These are phyloP conservation scores for Ganoderma sp. DNA, from an alignment of 1,284 basidiomycete species.

Conservation along the genomic window DNA sequence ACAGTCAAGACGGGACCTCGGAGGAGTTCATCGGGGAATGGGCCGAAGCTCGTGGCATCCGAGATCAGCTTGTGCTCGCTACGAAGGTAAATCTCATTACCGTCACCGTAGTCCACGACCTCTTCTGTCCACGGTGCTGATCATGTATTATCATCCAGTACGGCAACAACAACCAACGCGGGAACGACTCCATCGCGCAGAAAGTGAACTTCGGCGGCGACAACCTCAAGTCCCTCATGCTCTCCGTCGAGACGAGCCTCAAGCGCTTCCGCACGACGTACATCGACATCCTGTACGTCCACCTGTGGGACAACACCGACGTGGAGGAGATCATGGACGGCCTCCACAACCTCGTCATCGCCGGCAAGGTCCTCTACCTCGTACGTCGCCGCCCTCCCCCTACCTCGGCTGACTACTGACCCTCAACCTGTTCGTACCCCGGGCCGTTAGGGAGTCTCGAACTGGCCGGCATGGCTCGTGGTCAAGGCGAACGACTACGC, in stretches of 20 bases:
- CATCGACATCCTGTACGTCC: conserved; percentile 51
- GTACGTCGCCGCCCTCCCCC: conserved; percentile 28
- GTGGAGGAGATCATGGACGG: conserved; percentile 61
- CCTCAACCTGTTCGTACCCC: no score
- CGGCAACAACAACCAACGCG: conserved; percentile 41
- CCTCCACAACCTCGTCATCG: conserved; percentile 43
- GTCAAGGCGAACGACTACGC: conserved; percentile 58
- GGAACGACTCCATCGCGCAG: conserved; percentile 37
- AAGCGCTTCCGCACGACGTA: conserved; percentile 63
- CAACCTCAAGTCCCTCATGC: conserved; percentile 48
- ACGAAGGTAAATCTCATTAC: conserved; percentile 48
- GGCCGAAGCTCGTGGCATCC: conserved; percentile 45
- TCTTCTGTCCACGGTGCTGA: no score
- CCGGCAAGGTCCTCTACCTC: conserved; percentile 47
- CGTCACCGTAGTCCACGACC: no score
- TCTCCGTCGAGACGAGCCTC: conserved; percentile 51
- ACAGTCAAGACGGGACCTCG: conserved; percentile 39
- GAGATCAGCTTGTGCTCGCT: conserved; percentile 52
- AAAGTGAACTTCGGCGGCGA: conserved; percentile 54
- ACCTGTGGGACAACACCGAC: conserved; percentile 55
- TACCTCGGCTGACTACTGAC: no score
- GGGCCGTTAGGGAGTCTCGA: conserved; percentile 38
- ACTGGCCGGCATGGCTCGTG: conserved; percentile 62
- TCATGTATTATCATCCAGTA: conserved; percentile 32
- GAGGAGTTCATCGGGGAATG: conserved; percentile 51